phyloP scores from a whole-genome alignment of 345 rosid genomes.

The Dipteronia dyeriana region DNA sequence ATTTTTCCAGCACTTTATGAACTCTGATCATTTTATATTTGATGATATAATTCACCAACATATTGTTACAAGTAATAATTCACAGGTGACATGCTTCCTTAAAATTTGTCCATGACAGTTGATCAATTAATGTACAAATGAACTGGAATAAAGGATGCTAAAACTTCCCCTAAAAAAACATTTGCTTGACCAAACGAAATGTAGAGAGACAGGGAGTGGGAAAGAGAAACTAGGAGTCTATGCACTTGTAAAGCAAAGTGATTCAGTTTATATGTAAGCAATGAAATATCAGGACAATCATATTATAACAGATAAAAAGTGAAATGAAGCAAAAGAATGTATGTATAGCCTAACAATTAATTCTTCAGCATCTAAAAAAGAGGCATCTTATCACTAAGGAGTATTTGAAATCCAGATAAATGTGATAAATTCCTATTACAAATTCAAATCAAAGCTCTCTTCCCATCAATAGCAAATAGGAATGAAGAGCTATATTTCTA shows the following conservation, averaged over 20 bases:
- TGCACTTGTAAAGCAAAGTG: not conserved
- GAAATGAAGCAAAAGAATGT: not conserved
- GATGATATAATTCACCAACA: not conserved
- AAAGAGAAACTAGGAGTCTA: not conserved
- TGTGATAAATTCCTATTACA: not conserved
- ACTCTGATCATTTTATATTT: not conserved
- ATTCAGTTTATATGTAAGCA: not conserved
- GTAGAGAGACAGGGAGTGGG: not conserved
- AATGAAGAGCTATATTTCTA: conserved; percentile 20
- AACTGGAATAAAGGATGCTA: not conserved
- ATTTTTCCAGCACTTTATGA: not conserved
- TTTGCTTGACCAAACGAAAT: not conserved
- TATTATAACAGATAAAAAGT: not conserved
- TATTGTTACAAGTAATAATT: not conserved
- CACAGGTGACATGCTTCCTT: not conserved
- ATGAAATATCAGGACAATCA: not conserved
- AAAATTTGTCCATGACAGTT: conserved; percentile 2
- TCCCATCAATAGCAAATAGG: conserved; percentile 20
- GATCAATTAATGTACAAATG: not conserved
- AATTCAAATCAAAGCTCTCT: not conserved
- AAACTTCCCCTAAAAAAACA: not conserved
- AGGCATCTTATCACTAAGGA: not conserved
- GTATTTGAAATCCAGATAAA: not conserved
- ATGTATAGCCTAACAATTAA: not conserved
- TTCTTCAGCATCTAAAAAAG: not conserved